These are phyloP conservation scores for Pulveroboletus sp. DNA, from an alignment of 768 basidiomycete genomes.

Conservation along the genomic window DNA sequence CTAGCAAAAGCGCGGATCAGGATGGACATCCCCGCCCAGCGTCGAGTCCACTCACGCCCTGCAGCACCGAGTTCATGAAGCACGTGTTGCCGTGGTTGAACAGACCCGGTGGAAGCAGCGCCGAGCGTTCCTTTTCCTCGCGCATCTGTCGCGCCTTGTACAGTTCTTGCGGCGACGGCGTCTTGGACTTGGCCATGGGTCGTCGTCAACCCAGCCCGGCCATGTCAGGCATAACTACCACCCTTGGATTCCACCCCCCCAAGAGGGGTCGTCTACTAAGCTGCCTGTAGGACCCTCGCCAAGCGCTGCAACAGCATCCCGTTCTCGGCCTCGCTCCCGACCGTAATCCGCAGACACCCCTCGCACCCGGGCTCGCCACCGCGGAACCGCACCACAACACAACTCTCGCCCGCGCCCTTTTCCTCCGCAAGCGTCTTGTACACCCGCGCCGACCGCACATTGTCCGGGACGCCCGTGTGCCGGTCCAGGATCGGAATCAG, in stretches of 20 bases:
- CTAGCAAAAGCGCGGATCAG: constrained; percentile 31
- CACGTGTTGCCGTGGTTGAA: constrained; percentile 88
- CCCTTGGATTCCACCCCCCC: constrained; percentile 1
- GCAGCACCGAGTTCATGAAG: constrained; percentile 94
- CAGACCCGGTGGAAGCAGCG: constrained; percentile 69
- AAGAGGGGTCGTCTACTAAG: constrained; percentile 13
- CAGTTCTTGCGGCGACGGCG: constrained; percentile 60
- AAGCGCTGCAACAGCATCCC: constrained; percentile 53
- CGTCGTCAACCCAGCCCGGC: not conserved
- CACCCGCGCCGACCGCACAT: constrained; percentile 53
- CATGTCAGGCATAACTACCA: not conserved
- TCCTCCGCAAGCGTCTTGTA: constrained; percentile 86
- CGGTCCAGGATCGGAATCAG: constrained; percentile 69
- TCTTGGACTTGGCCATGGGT: constrained; percentile 50
- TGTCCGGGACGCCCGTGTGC: constrained; percentile 46
- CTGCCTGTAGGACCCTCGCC: constrained; percentile 44
- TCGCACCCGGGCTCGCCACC: constrained; percentile 84
- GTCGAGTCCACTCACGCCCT: constrained; percentile 61
- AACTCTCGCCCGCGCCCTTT: constrained; percentile 74
- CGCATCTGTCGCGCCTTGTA: constrained; percentile 55
- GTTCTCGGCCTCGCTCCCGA: constrained; percentile 86
- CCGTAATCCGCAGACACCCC: constrained; percentile 85
- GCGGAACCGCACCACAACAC: constrained; percentile 88
- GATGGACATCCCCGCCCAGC: not conserved
- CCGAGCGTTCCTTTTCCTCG: constrained; percentile 61